Evolutionary conservation across 2,329 filamentous ascomycete genomes (phyloP), one percentile per base, ranked within the genome.

Genomic region (Pseudogymnoascus sp.): DNA sequence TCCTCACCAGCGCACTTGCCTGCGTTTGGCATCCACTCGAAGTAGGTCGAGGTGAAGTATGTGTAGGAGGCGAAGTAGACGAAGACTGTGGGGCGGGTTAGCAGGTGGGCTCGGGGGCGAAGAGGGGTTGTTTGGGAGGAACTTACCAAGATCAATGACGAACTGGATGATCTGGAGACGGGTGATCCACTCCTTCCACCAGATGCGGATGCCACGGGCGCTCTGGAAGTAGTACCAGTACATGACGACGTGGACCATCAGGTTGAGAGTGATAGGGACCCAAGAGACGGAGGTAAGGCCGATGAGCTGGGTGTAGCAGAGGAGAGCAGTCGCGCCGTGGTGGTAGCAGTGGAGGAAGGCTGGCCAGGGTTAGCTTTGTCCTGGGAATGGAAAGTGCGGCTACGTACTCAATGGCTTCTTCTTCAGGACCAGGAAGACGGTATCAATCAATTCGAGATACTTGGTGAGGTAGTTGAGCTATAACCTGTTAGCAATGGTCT

Each of bases 141-240:
- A 77, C 87, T 73, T 85, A 92, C 90, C 92, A 65, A 97, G 88
- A 77, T 97, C 93, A 76, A 97, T 93, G 75, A 97, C 84, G 79
- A 97, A 97, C 76, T 97, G 93, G 71, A 90, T 86, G 77, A 97
- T 97, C 79, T 97, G 93, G 73, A 97, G 88, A 73, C 92, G 90
- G 70, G 93, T 97, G 74, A 97, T 95, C 88, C 93, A 97, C 80
- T 97, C 91, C 88, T 97, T 97, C 93, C 93, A 97, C 92, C 92
- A 97, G 78, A 97, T 94, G 72, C 87, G 88, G 76, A 97, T 86
- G 69, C 94, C 94, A 70, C 93, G 92, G 61, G 93, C 92, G 73
- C 90, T 93, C 83, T 97, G 93, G 87, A 97, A 97, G 85, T 97
- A 97, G 87, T 97, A 97, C 92, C 92, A 97, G 87, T 97, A 97